phyloP scores from a whole-genome alignment of 1,284 basidiomycete species.

The Peniophora sp. region DNA sequence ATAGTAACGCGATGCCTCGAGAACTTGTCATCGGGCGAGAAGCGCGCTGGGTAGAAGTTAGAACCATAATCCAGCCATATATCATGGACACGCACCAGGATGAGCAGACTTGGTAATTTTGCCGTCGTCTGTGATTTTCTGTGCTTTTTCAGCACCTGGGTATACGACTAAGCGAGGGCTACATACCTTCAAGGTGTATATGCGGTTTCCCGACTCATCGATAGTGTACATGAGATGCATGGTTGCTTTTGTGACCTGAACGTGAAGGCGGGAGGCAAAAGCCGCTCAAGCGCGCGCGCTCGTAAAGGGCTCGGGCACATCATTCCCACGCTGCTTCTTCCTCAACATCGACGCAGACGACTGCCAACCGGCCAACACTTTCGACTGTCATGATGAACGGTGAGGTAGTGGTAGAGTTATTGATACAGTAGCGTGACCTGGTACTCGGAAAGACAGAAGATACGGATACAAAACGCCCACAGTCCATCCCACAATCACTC shows the following conservation, averaged over 20 bases:
- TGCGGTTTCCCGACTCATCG: constrained; percentile 70
- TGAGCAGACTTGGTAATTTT: constrained; percentile 90
- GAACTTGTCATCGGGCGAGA: constrained; percentile 98
- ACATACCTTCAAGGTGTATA: constrained; percentile 85
- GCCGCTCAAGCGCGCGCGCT: too few species aligned
- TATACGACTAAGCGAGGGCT: not conserved
- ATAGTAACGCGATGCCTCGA: constrained; percentile 92
- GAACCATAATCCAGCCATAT: not conserved
- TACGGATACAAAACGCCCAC: too few species aligned
- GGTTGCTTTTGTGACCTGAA: constrained; percentile 14
- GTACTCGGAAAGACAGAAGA: too few species aligned
- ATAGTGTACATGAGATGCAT: constrained; percentile 96
- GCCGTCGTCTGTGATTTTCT: constrained; percentile 81
- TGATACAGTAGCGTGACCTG: too few species aligned
- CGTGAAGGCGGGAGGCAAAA: too few species aligned
- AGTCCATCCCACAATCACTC: too few species aligned
- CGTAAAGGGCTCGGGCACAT: too few species aligned
- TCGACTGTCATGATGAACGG: too few species aligned
- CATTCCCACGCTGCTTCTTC: too few species aligned
- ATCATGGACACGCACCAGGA: constrained; percentile 56
- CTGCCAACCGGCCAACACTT: too few species aligned
- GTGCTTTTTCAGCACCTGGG: constrained; percentile 6
- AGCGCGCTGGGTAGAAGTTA: constrained; percentile 59
- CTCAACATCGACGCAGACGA: too few species aligned
- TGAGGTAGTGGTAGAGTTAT: too few species aligned